Evolutionary conservation across 2,329 filamentous ascomycete species (phyloP), one percentile per base, ranked within the genome.

Genomic region (Fusarium sp.): DNA sequence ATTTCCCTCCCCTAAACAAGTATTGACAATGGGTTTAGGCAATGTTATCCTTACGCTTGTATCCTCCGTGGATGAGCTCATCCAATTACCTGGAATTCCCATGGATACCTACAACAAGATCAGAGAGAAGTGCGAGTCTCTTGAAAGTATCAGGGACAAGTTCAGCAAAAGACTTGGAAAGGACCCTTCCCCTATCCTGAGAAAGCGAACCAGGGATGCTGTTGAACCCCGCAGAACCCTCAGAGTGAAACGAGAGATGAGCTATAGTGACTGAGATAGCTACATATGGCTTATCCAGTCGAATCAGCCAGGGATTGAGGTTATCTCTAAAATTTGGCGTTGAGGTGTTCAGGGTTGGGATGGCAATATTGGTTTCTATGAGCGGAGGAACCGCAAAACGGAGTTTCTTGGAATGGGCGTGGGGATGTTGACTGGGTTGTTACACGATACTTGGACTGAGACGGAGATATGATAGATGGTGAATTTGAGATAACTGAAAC

Each of bases 41-140:
- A 3, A 32, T 6, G 13, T 9, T 9, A 20, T 50, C 30, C 2
- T 0, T 14, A 20, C 32, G 1, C 2, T 1, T 3, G 5, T 27
- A 19, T 48, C 30, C 8, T 1, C 4, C 3, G 19, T 3, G 4
- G 35, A n/a, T 1, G 9, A 37, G 1, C 8, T 37, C 8, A n/a
- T n/a, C 17, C 7, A 37, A 5, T 5, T 37, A n/a, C 35, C 35
- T 4, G 17, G 17, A n/a, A n/a, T 37, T 10, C 35, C 17, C 8
- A 7, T n/a, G 4, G 35, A 19, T 10, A 37, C 35, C 5, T n/a
- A 9, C 17, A n/a, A 8, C 1, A 5, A 6, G 9, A 17, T 37
- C 17, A 37, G 17, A n/a, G 35, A 37, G 35, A 37, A 10, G 9
- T n/a, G 35, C 6, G 17, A 19, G 7, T 37, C 17, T 17, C 35